Base-by-base conservation (phyloP, 2,329 filamentous ascomycete genomes). In the Fusarium beomiforme region DNA sequence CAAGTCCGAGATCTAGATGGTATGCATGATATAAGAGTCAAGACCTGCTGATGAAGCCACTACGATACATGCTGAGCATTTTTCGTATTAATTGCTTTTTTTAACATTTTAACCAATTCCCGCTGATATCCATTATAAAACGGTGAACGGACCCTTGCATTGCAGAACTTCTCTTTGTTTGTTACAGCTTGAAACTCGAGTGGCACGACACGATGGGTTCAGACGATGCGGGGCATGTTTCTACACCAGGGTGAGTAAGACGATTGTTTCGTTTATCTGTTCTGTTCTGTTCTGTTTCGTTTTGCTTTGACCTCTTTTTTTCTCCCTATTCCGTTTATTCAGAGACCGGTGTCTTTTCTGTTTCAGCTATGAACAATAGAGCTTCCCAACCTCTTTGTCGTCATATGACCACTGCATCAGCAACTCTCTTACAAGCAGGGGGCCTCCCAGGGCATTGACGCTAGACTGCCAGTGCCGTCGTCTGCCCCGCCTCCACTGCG, bases 201-300 rank as follows among this genome's bases (percentile, higher is more conserved):
- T 73, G 70, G 72, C 71, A 75, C 56, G 70, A 74, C 69, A 74
- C 50, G 72, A 75, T 74, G 72, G 59, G 62, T n/a, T 73, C 64
- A 39, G 72, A 73, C 56, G 70, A 65, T 65, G 59, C 63, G 70
- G 70, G 72, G 51, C 67, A 58, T 60, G 59, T 62, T 46, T 67
- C 67, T 29, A 63, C 72, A 61, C 59, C 64, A 59, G 61, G 72
- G 64, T 74, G 50, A 51, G 72, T 65, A 67, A 59, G 47, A 41
- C 39, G 16, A 64, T n/a, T 55, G 43, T 39, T 43, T 58, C 67
- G 56, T 70, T 71, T 72, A n/a, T n/a, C n/a, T 50, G 51, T 71
- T 73, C 34, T 51, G 36, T 42, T 63, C 37, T 53, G 42, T 57
- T 64, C 37, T 62, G 61, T 65, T 61, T 68, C 37, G 31, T 57